Conservation (phyloP, 768 basidiomycete genomes). For the Termitomyces sp. region DNA sequence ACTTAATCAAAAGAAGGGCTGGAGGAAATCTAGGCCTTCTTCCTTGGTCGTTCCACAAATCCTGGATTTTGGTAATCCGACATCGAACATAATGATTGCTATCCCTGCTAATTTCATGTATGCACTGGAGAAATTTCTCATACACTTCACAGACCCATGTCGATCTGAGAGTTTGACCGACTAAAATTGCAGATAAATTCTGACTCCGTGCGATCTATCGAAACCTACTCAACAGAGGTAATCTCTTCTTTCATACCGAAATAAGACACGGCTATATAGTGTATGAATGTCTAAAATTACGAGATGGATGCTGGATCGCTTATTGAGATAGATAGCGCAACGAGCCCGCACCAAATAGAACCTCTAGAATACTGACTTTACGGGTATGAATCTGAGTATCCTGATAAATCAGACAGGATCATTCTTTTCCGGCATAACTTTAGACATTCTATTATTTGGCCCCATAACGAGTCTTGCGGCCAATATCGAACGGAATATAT, state of each 20-base stretch:
- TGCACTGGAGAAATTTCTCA: neutral
- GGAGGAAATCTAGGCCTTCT: neutral
- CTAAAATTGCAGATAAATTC: too few relatives aligned
- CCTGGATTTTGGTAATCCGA: neutral
- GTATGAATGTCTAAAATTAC: neutral
- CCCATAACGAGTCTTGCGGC: slow-evolving; percentile 83
- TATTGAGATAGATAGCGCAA: slow-evolving; percentile 1
- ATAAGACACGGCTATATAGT: neutral
- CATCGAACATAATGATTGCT: neutral
- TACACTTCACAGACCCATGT: neutral
- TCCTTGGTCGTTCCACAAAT: neutral
- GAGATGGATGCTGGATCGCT: neutral
- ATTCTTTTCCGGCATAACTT: slow-evolving; percentile 2
- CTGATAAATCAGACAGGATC: neutral
- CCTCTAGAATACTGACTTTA: slow-evolving; percentile 14
- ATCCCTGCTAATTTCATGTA: neutral
- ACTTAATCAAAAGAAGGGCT: neutral
- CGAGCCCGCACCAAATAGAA: neutral
- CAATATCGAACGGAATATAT: slow-evolving; percentile 93
- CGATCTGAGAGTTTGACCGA: neutral
- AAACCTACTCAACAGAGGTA: neutral
- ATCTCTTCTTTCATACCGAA: neutral
- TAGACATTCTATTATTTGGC: slow-evolving; percentile 31
- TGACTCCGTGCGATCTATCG: neutral
- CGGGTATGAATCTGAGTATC: slow-evolving; percentile 13